Evolutionary conservation across 139 green algal species (phyloP), one percentile per base, ranked within the genome.

Genomic region (Asterochloris sp.): DNA sequence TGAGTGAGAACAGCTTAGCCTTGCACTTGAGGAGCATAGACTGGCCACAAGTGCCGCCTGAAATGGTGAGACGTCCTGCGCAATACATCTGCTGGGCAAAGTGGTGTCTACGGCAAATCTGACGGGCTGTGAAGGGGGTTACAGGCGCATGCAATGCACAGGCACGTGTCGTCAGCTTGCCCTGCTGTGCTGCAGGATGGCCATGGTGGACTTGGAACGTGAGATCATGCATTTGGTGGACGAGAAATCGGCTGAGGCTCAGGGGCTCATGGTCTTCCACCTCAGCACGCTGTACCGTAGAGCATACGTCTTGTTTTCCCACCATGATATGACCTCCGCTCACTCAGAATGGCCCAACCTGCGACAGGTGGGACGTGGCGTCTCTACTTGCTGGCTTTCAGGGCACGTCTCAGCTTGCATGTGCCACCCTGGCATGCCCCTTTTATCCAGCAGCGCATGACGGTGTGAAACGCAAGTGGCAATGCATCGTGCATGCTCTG

Each of bases 261-360:
- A 83, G 26, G 88, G 87, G 64, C 69, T 88, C 71, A 78, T 88
- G 64, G 75, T 88, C 8, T 90, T 79, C 67, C 61, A 15, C 27
- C 71, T 82, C 29, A 73, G 61, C 23, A 19, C 78, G 78, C 86
- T 89, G 29, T 88, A 89, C 62, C 24, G 78, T 15, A 83, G 92
- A 80, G 88, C 90, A 12, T 73, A 76, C 24, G 16, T 54, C 38
- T 83, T 96, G 64, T 96, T 90, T 76, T 54, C 83, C 38, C 66
- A 85, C 38, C 84, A 91, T 69, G 83, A 88, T 73, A 80, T 85
- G 26, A 78, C 73, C 27, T 86, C 79, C 13, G 64, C 66, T 24
- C 76, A 73, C 23, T 86, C 76, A n/a, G 91, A 95, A 79, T 96
- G 90, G 90, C 87, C 83, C n/a, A 85, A 86, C 38, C 75, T 94